Evolutionary conservation across 306 rosid genomes (phyloP).

Genomic region (Leucaena leucocephala): DNA sequence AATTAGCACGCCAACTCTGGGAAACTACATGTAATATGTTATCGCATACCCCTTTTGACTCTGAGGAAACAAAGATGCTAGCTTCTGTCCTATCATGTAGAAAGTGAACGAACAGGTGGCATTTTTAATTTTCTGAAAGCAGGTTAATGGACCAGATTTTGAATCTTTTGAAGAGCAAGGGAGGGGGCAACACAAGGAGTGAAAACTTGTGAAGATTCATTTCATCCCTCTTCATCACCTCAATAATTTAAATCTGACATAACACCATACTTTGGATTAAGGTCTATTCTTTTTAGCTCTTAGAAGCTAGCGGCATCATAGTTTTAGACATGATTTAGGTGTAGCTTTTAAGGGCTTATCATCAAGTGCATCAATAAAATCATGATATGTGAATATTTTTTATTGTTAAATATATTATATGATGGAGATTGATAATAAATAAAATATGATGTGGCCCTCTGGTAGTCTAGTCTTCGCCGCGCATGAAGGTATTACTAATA

Average conservation of each 20-base stretch:
- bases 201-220: not conserved
- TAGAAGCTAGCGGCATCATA: slow-evolving; percentile 3
- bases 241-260: not conserved
- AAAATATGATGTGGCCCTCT: not conserved
- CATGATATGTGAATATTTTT: not conserved
- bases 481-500: not conserved
- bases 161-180: not conserved
- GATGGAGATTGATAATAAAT: not conserved
- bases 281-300: slow-evolving; percentile 6
- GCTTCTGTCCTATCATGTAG: slow-evolving; percentile 26
- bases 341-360: not conserved
- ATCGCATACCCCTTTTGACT: slow-evolving; percentile 55
- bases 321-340: not conserved
- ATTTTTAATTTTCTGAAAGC: slow-evolving; percentile 9
- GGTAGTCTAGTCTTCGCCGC: not conserved
- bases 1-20: slow-evolving; percentile 80
- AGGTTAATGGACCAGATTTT: slow-evolving; percentile 19
- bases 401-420: not conserved
- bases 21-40: slow-evolving; percentile 58
- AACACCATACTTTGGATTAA: not conserved
- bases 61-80: slow-evolving; percentile 32
- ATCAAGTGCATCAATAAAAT: not conserved
- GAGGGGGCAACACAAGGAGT: not conserved
- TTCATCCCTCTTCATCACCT: no score
- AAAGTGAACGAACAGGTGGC: slow-evolving; percentile 20